Evolutionary conservation across 208 protist species (phyloP).

Genomic region (Trypanosoma vivax): DNA sequence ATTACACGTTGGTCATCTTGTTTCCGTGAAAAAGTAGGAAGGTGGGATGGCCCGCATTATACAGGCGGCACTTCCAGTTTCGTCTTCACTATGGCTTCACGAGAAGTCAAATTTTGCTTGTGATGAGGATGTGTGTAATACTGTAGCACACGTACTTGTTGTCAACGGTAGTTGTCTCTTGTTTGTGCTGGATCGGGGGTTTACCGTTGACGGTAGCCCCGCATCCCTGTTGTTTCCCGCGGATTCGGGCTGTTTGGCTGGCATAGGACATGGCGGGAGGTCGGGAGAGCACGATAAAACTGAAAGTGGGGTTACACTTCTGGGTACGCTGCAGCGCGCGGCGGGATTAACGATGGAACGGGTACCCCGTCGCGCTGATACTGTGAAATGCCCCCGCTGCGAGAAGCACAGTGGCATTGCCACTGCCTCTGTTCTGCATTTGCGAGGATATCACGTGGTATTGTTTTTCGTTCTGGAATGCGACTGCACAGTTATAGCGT

Average conservation of each 20-base stretch:
- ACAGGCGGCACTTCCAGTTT: background rate
- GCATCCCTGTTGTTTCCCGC: constrained; percentile 1
- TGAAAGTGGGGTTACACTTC: constrained; percentile 4
- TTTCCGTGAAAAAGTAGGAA: too few relatives aligned
- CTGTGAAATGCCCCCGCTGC: background rate
- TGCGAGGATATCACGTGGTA: constrained; percentile 5
- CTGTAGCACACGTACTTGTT: background rate
- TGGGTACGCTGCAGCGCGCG: constrained; percentile 12
- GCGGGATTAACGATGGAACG: background rate
- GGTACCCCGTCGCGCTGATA: background rate
- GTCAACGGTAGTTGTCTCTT: background rate
- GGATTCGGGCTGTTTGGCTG: background rate
- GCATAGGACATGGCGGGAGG: background rate
- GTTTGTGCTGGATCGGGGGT: background rate
- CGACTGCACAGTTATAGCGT: constrained; percentile 16
- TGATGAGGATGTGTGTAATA: background rate
- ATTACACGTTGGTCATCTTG: too few relatives aligned
- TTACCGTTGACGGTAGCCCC: too few relatives aligned
- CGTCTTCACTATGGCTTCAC: background rate
- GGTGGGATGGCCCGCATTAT: background rate
- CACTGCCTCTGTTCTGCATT: constrained; percentile 2
- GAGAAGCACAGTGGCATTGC: constrained; percentile 9
- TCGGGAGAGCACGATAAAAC: background rate
- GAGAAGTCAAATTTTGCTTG: too few relatives aligned
- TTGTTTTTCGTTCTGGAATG: constrained; percentile 22